A percentile compares a stretch with the other conserved stretches of the same genome.
phyloP scores from a whole-genome alignment of 2,329 filamentous ascomycete species.

The Exophiala xenobiotica region DNA sequence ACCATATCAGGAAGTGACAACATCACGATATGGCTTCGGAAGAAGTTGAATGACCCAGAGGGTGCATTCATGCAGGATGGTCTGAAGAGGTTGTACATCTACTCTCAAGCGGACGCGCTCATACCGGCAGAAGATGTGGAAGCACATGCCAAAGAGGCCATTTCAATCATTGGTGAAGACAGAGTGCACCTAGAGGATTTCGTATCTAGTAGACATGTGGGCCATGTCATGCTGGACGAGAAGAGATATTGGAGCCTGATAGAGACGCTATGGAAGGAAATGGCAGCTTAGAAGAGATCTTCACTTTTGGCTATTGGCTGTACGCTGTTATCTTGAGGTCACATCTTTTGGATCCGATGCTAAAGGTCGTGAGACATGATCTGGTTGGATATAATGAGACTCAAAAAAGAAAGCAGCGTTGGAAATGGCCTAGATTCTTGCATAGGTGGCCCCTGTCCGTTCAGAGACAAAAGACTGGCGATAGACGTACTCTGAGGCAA shows the following conservation, averaged over 20 bases:
- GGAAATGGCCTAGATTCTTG: no score
- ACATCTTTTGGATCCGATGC: neutral
- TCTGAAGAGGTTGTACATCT: constrained; percentile 53
- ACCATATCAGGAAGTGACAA: constrained; percentile 24
- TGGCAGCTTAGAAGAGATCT: neutral
- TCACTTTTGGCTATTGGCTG: no score
- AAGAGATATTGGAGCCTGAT: constrained; percentile 54
- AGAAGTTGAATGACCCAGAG: constrained; percentile 36
- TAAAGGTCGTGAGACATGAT: no score
- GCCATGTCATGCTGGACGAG: constrained; percentile 48
- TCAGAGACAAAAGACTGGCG: no score
- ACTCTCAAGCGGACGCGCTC: constrained; percentile 50
- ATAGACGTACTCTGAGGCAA: no score
- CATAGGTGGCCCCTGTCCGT: no score
- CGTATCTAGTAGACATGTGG: constrained; percentile 51
- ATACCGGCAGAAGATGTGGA: constrained; percentile 52
- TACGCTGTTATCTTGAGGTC: no score
- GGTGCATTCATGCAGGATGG: constrained; percentile 44
- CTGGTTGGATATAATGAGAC: no score
- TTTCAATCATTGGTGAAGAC: constrained; percentile 7
- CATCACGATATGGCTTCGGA: constrained; percentile 34
- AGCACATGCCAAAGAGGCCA: constrained; percentile 47
- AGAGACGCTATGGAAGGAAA: constrained; percentile 45
- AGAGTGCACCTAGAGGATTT: constrained; percentile 49
- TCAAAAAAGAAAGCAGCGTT: no score